Conservation (phyloP, 2,329 filamentous ascomycete genomes). For the Penicillium sp. region DNA sequence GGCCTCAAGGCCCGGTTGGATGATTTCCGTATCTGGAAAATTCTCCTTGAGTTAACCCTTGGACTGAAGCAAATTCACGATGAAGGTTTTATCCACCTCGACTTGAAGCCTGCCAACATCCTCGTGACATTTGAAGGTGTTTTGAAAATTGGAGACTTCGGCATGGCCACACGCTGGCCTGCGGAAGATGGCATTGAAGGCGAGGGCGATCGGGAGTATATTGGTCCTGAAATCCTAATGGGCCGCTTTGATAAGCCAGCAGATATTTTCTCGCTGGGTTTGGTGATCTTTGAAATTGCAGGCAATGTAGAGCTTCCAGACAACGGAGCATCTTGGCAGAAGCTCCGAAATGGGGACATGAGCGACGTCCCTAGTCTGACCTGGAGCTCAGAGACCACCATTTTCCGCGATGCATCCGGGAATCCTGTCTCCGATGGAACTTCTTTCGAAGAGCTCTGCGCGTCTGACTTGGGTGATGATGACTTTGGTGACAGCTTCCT, state of each 20-base stretch:
- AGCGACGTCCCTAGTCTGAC: conserved; percentile 86
- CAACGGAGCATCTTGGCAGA: conserved; percentile 88
- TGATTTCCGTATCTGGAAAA: conserved; percentile 98
- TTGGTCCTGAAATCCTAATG: conserved; percentile 86
- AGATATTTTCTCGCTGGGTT: conserved; percentile 89
- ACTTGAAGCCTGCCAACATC: conserved; percentile 66
- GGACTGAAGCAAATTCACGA: conserved; percentile 89
- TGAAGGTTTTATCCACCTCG: conserved; percentile 73
- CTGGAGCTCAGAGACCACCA: conserved; percentile 69
- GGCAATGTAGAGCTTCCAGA: conserved; percentile 92
- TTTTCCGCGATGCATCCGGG: conserved; percentile 73
- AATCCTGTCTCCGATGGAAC: conserved; percentile 57
- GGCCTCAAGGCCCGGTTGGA: conserved; percentile 85
- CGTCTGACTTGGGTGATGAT: conserved; percentile 47
- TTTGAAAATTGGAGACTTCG: conserved; percentile 67
- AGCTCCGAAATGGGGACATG: conserved; percentile 83
- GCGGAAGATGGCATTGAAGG: conserved; percentile 75
- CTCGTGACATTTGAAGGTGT: conserved; percentile 66
- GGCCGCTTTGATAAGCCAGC: conserved; percentile 86
- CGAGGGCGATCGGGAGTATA: conserved; percentile 95
- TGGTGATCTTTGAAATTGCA: conserved; percentile 92
- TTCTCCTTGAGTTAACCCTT: conserved; percentile 79
- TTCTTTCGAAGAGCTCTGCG: conserved; percentile 46
- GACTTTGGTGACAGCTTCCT: conserved; percentile 42
- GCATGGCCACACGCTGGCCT: conserved; percentile 75